phyloP scores from a whole-genome alignment of 208 protist genomes.

The Trypanosoma melophagium region DNA sequence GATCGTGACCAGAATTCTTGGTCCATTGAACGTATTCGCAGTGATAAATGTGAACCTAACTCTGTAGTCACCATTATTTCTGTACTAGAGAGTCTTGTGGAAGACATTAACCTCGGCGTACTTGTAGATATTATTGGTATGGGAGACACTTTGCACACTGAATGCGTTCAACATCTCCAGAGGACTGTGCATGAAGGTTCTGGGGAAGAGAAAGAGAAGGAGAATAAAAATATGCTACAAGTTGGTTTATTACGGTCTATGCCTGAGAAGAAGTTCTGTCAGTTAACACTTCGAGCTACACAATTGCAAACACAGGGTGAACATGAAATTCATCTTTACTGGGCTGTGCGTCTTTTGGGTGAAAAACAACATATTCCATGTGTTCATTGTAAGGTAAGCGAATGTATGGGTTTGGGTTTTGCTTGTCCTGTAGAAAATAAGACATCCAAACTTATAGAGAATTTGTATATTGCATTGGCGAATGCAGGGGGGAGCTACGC shows the following conservation, averaged over 20 bases:
- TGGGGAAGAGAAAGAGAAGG: neutral
- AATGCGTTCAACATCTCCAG: conserved; percentile 9
- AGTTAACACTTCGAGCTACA: conserved; percentile 59
- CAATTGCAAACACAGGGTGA: conserved; percentile 30
- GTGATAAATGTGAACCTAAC: conserved; percentile 72
- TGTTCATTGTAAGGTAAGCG: conserved; percentile 55
- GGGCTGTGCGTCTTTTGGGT: conserved; percentile 31
- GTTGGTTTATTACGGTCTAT: neutral
- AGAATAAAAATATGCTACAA: neutral
- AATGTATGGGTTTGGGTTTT: conserved; percentile 59
- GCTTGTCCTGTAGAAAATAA: conserved; percentile 19
- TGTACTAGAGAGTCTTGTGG: conserved; percentile 73
- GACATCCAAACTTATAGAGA: conserved; percentile 38
- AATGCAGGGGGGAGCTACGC: conserved; percentile 78
- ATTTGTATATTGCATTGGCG: conserved; percentile 68
- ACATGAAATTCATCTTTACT: conserved; percentile 44
- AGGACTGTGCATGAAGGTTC: neutral
- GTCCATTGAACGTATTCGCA: conserved; percentile 65
- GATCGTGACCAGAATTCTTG: conserved; percentile 36
- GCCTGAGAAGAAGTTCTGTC: conserved; percentile 30
- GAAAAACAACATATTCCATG: conserved; percentile 61
- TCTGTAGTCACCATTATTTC: conserved; percentile 81
- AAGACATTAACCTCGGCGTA: conserved; percentile 48
- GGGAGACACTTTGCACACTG: neutral
- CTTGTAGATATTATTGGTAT: conserved; percentile 36